A percentile compares a stretch with the other conserved stretches of the same genome.
phyloP scores from a whole-genome alignment of 805 yeast species.

The Candida saitoana region DNA sequence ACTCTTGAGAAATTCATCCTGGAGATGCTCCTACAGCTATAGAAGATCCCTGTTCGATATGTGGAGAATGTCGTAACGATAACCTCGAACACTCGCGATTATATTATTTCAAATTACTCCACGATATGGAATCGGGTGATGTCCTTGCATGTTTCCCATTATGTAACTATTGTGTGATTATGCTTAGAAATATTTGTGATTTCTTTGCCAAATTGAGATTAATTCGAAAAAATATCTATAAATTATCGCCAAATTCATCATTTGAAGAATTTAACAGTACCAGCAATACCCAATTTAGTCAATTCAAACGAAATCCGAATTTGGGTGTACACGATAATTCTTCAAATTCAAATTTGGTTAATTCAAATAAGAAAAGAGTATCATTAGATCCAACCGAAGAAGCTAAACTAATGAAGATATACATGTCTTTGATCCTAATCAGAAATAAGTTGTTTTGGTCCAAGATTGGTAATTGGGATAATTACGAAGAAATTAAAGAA shows the following conservation, averaged over 20 bases:
- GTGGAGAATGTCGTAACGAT: conserved; percentile 75
- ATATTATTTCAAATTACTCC: conserved; percentile 57
- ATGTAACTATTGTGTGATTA: conserved; percentile 76
- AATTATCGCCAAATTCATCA: conserved; percentile 36
- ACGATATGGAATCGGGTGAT: conserved; percentile 21
- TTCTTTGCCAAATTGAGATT: conserved; percentile 72
- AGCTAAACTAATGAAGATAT: conserved; percentile 40
- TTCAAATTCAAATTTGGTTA: conserved; percentile 4
- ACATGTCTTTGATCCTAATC: conserved; percentile 50
- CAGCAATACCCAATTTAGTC: conserved; percentile 14
- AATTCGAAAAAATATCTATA: conserved; percentile 53
- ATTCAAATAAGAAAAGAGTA: conserved; percentile 7
- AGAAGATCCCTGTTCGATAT: conserved; percentile 70
- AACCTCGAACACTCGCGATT: conserved; percentile 73
- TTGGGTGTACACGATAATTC: conserved; percentile 2
- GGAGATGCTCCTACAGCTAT: conserved; percentile 60
- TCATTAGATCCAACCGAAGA: conserved; percentile 24
- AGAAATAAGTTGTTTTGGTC: conserved; percentile 81
- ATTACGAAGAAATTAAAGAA: conserved; percentile 32
- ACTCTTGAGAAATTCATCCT: conserved; percentile 33
- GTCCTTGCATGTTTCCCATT: conserved; percentile 53
- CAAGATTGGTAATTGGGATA: conserved; percentile 75
- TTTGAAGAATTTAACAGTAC: conserved; percentile 24
- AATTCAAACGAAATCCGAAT: conserved; percentile 22
- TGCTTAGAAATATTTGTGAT: conserved; percentile 79